These are phyloP conservation scores for Geotrichum klebahnii DNA, from an alignment of 1,139 yeast species.

Conservation along the genomic window DNA sequence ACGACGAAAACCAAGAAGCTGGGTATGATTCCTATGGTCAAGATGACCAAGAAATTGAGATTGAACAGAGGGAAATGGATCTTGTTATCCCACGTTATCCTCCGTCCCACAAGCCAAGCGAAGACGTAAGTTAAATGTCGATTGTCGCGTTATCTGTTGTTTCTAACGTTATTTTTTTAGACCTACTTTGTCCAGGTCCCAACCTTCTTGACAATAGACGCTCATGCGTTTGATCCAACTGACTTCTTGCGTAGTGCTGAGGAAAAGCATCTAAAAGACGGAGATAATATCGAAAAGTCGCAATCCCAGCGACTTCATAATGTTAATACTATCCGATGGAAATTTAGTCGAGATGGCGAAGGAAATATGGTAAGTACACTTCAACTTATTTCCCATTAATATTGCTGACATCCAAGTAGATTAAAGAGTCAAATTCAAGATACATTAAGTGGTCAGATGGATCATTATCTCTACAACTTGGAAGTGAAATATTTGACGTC, in stretches of 20 bases:
- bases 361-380: constrained; percentile 46
- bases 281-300: constrained; percentile 47
- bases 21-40: constrained; percentile 13
- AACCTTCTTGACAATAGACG: constrained; percentile 73
- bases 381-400: constrained; percentile 7
- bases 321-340: constrained; percentile 89
- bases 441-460: constrained; percentile 96
- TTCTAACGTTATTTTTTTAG: constrained; percentile 31
- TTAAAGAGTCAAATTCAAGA: constrained; percentile 82
- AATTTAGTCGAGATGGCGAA: constrained; percentile 64
- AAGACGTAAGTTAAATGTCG: constrained; percentile 5
- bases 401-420: constrained; percentile 19
- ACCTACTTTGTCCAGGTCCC: constrained; percentile 69
- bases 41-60: constrained; percentile 34
- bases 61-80: constrained; percentile 50
- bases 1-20: constrained; percentile 22
- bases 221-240: constrained; percentile 80
- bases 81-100: constrained; percentile 75
- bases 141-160: not conserved
- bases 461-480: constrained; percentile 74
- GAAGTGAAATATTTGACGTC: constrained; percentile 82
- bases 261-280: constrained; percentile 36
- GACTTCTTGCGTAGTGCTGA: constrained; percentile 46
- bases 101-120: constrained; percentile 41
- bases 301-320: constrained; percentile 56